These are phyloP conservation scores for Mycena leptocephala DNA, from an alignment of 768 basidiomycete genomes.

Conservation along the genomic window DNA sequence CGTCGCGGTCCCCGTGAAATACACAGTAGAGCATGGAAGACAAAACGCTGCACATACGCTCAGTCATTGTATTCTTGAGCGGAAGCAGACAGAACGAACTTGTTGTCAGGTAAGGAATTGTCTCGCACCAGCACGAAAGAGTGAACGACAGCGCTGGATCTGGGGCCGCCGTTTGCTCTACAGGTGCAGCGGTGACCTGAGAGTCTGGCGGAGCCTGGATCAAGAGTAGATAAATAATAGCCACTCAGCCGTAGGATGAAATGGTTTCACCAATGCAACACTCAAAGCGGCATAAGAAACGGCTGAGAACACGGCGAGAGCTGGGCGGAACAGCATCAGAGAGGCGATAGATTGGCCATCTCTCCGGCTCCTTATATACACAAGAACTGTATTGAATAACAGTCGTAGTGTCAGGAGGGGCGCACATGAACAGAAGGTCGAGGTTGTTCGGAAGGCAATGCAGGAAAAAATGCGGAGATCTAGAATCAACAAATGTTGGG, in stretches of 20 bases:
- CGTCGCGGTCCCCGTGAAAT: slow-evolving; percentile 1
- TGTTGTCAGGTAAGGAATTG: slow-evolving; percentile 15
- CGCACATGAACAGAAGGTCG: too few relatives aligned
- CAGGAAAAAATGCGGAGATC: too few relatives aligned
- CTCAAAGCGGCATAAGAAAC: not conserved
- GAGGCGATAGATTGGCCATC: not conserved
- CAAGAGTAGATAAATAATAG: not conserved
- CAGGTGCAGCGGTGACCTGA: slow-evolving; percentile 7
- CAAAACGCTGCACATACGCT: slow-evolving; percentile 1
- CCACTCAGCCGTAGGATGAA: not conserved
- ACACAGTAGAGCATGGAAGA: slow-evolving; percentile 17
- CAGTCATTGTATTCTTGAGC: not conserved
- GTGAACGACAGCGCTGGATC: not conserved
- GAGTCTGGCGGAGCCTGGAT: too few relatives aligned
- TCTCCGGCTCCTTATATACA: not conserved
- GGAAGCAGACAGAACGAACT: not conserved
- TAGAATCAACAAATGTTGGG: not conserved
- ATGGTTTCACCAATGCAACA: not conserved
- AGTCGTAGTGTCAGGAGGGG: too few relatives aligned
- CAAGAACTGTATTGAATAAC: not conserved
- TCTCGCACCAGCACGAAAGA: slow-evolving; percentile 14
- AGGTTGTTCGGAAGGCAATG: too few relatives aligned
- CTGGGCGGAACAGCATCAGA: not conserved
- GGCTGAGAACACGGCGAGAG: not conserved
- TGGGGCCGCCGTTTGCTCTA: not conserved